Base-by-base conservation (phyloP, 2,329 filamentous ascomycete species). In the Beauveria medogensis region DNA sequence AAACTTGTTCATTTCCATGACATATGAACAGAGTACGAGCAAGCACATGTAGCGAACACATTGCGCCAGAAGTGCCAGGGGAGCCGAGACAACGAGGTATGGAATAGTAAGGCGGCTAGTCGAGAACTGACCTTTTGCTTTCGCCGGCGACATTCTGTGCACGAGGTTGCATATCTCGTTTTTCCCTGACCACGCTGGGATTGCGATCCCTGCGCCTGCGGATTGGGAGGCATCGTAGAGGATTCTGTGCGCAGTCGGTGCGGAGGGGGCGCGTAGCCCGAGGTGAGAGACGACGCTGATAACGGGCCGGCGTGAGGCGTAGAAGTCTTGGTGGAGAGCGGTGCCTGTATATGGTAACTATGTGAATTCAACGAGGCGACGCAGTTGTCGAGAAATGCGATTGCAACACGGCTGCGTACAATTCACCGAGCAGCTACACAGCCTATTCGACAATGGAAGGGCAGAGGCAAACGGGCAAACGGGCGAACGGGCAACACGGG, bases 91-190 rank as follows among this genome's bases (percentile, higher is more conserved):
- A 26, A 12, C 10, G 20, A 4, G 26, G 10, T 9, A 18, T 16
- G 20, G 26, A 18, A 22, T 14, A 10, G 28, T 9, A 30, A 30
- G 24, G 7, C 40, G 34, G 18, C 28, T 37, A 12, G 40, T 20
- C 4, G 40, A 34, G 34, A n/a, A 56, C 63, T 47, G 68, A 79
- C 80, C 73, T 78, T 81, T 71, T 82, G 79, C 66, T 82, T 82
- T 62, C 80, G 72, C 62, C 79, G 72, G 52, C 79, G 76, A 60
- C 80, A 82, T 65, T 82, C 80, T 3, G 75, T 75, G 66, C 80
- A 82, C 22, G 78, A 80, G 22, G 76, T 79, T 8, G 73, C 60
- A 58, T 54, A 62, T 55, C 60, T 73, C 34, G 66, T 70, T 55
- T 62, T 62, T 34, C 54, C 60, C 14, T 46, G 60, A 10, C 37